Evolutionary conservation across 768 basidiomycete species (phyloP), one percentile per base, ranked within the genome.

Genomic region (Cystoderma amianthinum): DNA sequence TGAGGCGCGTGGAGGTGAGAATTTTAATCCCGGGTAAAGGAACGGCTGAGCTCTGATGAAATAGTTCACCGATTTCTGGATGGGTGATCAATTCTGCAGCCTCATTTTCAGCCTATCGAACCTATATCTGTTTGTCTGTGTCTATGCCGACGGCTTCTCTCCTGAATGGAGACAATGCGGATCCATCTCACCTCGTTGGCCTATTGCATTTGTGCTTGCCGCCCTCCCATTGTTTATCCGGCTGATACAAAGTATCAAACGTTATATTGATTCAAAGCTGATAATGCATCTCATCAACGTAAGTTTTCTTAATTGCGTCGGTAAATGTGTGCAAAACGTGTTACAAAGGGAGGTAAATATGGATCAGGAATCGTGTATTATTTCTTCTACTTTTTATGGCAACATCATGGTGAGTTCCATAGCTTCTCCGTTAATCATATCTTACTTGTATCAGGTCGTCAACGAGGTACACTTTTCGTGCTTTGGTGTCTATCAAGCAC

Each of bases 271-370:
- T 54, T 89, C 91, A 2, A 66, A 67, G 25, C 58, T 83, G 28
- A 48, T 64, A 13, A 85, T 84, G 0, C 95, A 98, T 68, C 58
- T 97, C 32, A 76, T 97, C 54, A 99, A 99, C 55, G 94, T 89
- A 41, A 36, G 63, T 50, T 32, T 16, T 15, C 3, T 13, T 20
- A 13, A 23, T 39, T 33, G 25, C 21, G 25, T 13, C 42, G 48
- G 23, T 30, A 23, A 28, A 40, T 12, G 13, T 15, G 33, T 39
- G 37, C 28, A 24, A 17, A 36, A 47, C 35, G 16, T 7, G 28
- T 30, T 30, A 15, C 10, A 23, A 36, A 94, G 92, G 92, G 78
- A 6, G 92, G 91, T 2, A 94, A 94, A 62, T 96, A 94, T 49
- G 68, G 63, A 2, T 61, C 68, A 39, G 84, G 84, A 1, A 79